Evolutionary conservation across 139 green algal genomes (phyloP).

Genomic region (Bryopsis sp.): DNA sequence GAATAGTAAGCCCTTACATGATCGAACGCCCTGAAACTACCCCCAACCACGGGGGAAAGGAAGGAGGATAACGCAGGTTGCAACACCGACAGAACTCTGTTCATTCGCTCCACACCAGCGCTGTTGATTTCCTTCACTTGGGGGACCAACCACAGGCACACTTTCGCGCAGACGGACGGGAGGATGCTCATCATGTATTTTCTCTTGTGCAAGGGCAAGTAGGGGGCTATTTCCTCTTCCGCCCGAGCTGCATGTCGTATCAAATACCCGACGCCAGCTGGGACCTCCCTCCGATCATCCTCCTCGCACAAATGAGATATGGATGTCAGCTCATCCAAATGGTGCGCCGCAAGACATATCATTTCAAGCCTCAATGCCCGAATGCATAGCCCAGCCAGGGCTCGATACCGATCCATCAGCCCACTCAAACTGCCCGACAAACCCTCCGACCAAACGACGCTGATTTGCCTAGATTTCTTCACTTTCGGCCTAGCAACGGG

Average conservation of each 20-base stretch:
- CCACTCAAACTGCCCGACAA: background rate
- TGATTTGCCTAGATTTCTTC: no score
- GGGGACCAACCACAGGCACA: background rate
- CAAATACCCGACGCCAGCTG: background rate
- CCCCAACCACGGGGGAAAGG: no score
- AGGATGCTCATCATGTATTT: constrained; percentile 6
- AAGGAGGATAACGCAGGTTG: background rate
- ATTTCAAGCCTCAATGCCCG: background rate
- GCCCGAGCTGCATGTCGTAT: background rate
- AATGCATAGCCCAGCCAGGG: constrained; percentile 1
- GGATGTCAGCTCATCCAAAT: background rate
- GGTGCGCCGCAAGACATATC: background rate
- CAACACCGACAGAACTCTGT: constrained; percentile 1
- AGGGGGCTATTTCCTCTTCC: background rate
- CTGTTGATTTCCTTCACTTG: background rate
- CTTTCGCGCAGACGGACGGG: background rate
- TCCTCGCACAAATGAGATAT: background rate
- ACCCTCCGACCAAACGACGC: background rate
- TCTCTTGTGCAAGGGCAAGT: background rate
- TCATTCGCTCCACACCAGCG: background rate
- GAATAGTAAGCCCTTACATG: background rate
- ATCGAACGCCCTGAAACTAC: background rate
- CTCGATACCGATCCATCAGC: background rate
- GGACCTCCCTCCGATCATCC: constrained; percentile 3
- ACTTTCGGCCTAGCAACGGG: no score